These are phyloP conservation scores for Penicillium pulvis DNA, from an alignment of 495 filamentous ascomycete genomes.

Conservation along the genomic window DNA sequence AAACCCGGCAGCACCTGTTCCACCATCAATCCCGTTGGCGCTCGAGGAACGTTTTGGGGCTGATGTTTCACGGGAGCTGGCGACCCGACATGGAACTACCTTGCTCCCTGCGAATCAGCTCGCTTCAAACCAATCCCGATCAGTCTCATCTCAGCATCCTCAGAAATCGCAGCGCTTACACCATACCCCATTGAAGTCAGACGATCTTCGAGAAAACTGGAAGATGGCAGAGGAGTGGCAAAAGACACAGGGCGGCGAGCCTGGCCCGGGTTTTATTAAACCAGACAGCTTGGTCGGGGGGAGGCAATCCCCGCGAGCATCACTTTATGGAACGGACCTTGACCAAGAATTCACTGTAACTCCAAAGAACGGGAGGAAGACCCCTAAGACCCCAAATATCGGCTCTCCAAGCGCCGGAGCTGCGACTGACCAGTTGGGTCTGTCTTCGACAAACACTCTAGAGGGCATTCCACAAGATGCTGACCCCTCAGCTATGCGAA, in stretches of 20 bases:
- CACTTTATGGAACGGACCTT: constrained; percentile 21
- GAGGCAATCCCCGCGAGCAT: background rate
- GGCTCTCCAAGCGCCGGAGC: background rate
- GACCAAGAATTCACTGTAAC: constrained; percentile 36
- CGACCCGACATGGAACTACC: constrained; percentile 29
- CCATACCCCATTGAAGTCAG: constrained; percentile 21
- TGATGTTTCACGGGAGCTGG: constrained; percentile 38
- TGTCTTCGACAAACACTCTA: background rate
- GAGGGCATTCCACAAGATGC: background rate
- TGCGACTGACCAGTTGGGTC: background rate
- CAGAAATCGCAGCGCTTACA: constrained; percentile 5
- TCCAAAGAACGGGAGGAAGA: constrained; percentile 25
- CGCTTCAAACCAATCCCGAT: constrained; percentile 13
- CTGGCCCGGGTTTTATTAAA: background rate
- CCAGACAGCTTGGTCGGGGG: background rate
- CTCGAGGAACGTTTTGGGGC: constrained; percentile 38
- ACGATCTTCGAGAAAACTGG: constrained; percentile 33
- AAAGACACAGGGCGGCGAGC: constrained; percentile 12
- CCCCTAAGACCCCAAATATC: background rate
- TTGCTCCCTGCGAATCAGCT: constrained; percentile 16
- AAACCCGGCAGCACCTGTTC: constrained; percentile 8
- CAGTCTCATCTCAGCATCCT: background rate
- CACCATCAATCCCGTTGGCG: constrained; percentile 27
- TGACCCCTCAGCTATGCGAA: background rate
- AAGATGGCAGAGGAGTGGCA: constrained; percentile 29